phyloP scores from a whole-genome alignment of 371 early-diverging fungal genomes.

The Mucor indicus region DNA sequence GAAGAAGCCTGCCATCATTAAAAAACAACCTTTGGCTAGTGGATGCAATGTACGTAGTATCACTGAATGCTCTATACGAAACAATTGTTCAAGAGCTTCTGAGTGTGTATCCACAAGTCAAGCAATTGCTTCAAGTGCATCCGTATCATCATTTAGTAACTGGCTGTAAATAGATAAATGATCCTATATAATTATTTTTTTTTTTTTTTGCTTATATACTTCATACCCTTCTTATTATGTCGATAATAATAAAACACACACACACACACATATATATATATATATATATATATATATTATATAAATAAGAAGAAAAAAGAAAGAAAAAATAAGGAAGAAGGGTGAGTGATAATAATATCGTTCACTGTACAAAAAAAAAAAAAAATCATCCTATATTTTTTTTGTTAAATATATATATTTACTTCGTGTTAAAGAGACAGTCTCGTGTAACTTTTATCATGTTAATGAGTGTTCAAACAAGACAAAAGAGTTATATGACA shows the following conservation, averaged over 20 bases:
- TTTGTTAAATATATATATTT: too few relatives aligned
- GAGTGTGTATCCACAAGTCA: constrained; percentile 26
- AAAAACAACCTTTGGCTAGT: not conserved
- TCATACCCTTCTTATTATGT: not conserved
- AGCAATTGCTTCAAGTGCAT: constrained; percentile 28
- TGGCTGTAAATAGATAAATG: constrained; percentile 22
- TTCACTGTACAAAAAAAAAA: too few relatives aligned
- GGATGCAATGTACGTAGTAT: constrained; percentile 3
- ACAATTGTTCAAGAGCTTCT: constrained; percentile 19
- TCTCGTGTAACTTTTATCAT: too few relatives aligned
- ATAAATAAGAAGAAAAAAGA: not conserved
- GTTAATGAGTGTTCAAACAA: too few relatives aligned
- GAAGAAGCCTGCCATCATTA: constrained; percentile 1
- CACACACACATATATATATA: not conserved
- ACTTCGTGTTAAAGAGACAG: too few relatives aligned
- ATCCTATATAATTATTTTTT: too few relatives aligned
- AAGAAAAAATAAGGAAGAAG: not conserved
- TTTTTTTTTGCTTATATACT: not conserved
- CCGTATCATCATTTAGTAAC: constrained; percentile 11
- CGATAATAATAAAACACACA: not conserved
- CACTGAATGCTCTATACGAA: constrained; percentile 18
- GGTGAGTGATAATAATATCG: too few relatives aligned
- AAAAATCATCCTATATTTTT: not conserved
- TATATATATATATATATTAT: not conserved
- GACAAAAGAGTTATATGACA: too few relatives aligned